Conservation (phyloP, 2,329 filamentous ascomycete species). For the Fusarium temperatum region DNA sequence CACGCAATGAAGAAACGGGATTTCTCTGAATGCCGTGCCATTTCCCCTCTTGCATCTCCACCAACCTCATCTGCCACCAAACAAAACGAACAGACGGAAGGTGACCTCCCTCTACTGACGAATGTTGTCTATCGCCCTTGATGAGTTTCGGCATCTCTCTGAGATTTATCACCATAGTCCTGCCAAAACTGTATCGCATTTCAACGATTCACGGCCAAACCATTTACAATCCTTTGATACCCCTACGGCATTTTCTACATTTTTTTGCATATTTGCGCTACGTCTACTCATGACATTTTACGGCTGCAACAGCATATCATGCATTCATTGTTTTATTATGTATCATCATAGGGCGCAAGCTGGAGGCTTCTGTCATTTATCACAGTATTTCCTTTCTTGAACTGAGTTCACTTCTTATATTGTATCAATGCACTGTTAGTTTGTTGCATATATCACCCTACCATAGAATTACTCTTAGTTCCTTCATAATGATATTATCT, state of each 20-base stretch:
- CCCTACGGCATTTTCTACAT: slow-evolving; percentile 23
- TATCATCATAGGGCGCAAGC: slow-evolving; percentile 19
- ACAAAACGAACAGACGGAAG: slow-evolving; percentile 41
- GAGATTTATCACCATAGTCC: slow-evolving; percentile 6
- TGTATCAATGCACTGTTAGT: slow-evolving; percentile 12
- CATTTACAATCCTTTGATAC: slow-evolving; percentile 43
- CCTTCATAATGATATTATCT: slow-evolving; percentile 12
- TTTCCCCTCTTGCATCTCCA: slow-evolving; percentile 48
- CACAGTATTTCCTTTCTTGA: background rate
- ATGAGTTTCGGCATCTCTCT: slow-evolving; percentile 13
- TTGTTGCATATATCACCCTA: background rate
- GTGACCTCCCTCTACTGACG: slow-evolving; percentile 55
- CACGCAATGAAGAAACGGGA: slow-evolving; percentile 27
- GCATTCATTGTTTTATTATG: slow-evolving; percentile 25
- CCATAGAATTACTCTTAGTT: slow-evolving; percentile 12
- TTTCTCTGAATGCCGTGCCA: slow-evolving; percentile 32
- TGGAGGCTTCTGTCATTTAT: slow-evolving; percentile 2
- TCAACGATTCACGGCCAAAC: slow-evolving; percentile 42
- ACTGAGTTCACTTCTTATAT: background rate
- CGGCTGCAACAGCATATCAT: slow-evolving; percentile 35
- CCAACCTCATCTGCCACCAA: slow-evolving; percentile 37
- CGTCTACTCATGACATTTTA: slow-evolving; percentile 26
- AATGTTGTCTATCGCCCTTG: slow-evolving; percentile 60
- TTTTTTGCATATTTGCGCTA: slow-evolving; percentile 7
- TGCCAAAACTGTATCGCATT: slow-evolving; percentile 16